Base-by-base conservation (phyloP, 129 eudicot genomes). In the Chrysanthemum makinoi region DNA sequence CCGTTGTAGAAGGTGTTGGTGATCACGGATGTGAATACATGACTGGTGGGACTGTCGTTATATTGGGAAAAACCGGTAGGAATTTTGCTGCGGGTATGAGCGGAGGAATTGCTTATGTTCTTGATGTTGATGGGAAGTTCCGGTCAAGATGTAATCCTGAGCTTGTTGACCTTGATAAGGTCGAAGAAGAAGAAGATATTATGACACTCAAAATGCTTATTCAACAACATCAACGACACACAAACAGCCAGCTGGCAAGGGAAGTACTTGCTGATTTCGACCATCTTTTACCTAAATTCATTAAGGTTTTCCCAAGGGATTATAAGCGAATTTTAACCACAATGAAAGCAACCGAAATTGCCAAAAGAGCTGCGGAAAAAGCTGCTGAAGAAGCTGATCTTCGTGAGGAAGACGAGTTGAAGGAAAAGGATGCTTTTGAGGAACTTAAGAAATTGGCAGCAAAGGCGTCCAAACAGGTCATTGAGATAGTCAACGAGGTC, bases 1-100 rank as follows among this genome's bases (percentile, higher is more conserved):
- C 99, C 2, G 99, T 95, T 12, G 99, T 95, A 14, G 99, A 95
- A 84, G 99, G 99, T 49, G 96, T 95, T 57, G 99, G 99, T 47
- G 99, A 95, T 69, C 99, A 95, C 57, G 99, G 99, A 7, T 95
- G 99, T 54, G 99, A 95, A 78, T 95, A 95, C 77, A 95, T 95
- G 99, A 95, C 99, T 9, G 99, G 99, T 28, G 99, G 99, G 20
- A 87, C 81, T 5, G 96, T 86, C 20, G 96, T 90, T 4, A 90
- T 95, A 48, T 80, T 95, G 24, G 99, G 99, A 1, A 86, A 95
- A 82, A 90, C 97, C 0, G 99, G 99, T 20, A 83, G 99, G 68
- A 95, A 95, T 60, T 95, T 95, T 83, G 99, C 99, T 67, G 99
- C 99, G 12, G 99, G 99, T 9, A 95, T 95, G 99, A 95, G 99